phyloP scores from a whole-genome alignment of 257 asterid genomes.

The Agastache rugosa region DNA sequence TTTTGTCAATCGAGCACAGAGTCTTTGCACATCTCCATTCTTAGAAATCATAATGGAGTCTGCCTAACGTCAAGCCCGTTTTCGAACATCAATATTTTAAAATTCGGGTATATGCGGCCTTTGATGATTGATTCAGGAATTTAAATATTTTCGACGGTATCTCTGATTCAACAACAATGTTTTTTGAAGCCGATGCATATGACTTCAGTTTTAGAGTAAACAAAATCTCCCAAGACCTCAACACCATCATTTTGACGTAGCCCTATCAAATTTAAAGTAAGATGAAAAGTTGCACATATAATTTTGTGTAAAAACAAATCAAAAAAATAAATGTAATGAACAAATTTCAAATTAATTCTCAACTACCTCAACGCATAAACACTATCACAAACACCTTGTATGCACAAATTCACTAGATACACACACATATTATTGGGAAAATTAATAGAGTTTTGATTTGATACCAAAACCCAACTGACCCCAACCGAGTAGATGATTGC shows the following conservation, averaged over 20 bases:
- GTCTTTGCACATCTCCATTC: conserved; percentile 47
- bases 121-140: conserved; percentile 28
- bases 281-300: neutral
- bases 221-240: conserved; percentile 61
- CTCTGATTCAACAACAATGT: conserved; percentile 49
- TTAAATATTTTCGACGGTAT: conserved; percentile 65
- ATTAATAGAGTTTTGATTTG: no score
- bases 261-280: conserved; percentile 28
- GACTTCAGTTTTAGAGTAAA: conserved; percentile 34
- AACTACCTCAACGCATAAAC: neutral
- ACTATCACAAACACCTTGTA: neutral
- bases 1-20: conserved; percentile 69
- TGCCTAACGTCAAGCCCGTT: conserved; percentile 28
- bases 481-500: no score
- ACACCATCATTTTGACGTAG: conserved; percentile 49
- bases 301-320: neutral
- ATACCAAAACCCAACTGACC: no score
- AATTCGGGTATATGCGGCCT: conserved; percentile 35
- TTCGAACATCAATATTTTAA: conserved; percentile 20
- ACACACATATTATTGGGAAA: neutral
- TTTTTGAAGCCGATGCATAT: conserved; percentile 32
- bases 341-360: neutral
- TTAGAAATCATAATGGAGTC: conserved; percentile 34
- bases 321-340: neutral
- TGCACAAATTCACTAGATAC: neutral